A percentile compares a stretch with the other conserved stretches of the same genome.
Evolutionary conservation across 2,329 filamentous ascomycete genomes (phyloP).

Genomic region (Helotiales sp.): DNA sequence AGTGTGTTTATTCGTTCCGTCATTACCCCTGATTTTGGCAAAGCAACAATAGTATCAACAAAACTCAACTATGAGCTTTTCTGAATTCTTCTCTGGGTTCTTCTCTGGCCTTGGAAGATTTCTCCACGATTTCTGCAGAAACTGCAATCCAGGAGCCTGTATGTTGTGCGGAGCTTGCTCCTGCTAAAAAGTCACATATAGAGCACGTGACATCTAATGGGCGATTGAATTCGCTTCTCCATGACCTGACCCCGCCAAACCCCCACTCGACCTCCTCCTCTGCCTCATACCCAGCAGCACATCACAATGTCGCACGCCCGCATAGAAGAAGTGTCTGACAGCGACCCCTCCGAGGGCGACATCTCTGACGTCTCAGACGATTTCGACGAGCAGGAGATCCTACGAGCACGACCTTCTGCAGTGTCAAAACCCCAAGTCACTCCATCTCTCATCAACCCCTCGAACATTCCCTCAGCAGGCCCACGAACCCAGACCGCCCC

Average conservation of each 20-base stretch:
- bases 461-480: constrained; percentile 42
- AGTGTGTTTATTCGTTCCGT: background rate
- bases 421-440: constrained; percentile 11
- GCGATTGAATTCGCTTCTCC: background rate
- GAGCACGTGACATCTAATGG: too few species aligned
- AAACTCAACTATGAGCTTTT: constrained; percentile 19
- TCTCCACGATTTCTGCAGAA: constrained; percentile 22
- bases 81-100: constrained; percentile 15
- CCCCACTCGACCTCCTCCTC: constrained; percentile 18
- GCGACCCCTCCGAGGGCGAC: constrained; percentile 85
- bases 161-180: constrained; percentile 20
- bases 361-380: constrained; percentile 67
- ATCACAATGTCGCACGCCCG: constrained; percentile 78
- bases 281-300: constrained; percentile 15
- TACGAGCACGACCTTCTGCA: constrained; percentile 33
- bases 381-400: constrained; percentile 54
- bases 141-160: constrained; percentile 21
- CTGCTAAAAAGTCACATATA: constrained; percentile 16
- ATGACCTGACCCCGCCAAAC: constrained; percentile 26
- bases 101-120: constrained; percentile 18
- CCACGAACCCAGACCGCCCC: constrained; percentile 27
- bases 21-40: background rate
- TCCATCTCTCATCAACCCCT: constrained; percentile 38
- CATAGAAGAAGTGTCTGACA: constrained; percentile 82
- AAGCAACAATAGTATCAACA: background rate